Conservation (phyloP, 2,329 filamentous ascomycete species). For the Aspergillus piperis region DNA sequence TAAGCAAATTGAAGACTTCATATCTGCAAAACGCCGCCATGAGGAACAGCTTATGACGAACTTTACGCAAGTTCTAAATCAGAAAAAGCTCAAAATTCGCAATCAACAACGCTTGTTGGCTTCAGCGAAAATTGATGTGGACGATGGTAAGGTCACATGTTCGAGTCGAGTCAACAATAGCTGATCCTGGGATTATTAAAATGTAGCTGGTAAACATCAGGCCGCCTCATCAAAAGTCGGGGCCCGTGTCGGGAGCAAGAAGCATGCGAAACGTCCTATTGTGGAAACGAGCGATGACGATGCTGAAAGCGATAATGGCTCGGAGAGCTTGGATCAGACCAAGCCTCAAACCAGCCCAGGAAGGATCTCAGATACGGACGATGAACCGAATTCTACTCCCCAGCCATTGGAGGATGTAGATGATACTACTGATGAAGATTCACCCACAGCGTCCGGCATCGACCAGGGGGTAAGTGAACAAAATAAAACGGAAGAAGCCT, state of each 20-base stretch:
- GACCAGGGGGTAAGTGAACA: constrained; percentile 4
- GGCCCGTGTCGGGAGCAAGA: constrained; percentile 19
- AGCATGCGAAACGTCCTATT: constrained; percentile 32
- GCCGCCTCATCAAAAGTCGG: constrained; percentile 15
- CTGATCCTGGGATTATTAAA: not conserved
- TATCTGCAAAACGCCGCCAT: constrained; percentile 57
- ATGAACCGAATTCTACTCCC: constrained; percentile 31
- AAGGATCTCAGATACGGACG: constrained; percentile 27
- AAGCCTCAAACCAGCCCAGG: constrained; percentile 8
- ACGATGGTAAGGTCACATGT: constrained; percentile 31
- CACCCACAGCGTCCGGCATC: not conserved
- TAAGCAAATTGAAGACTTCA: constrained; percentile 59
- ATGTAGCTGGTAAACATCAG: constrained; percentile 32
- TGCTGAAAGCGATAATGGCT: constrained; percentile 36
- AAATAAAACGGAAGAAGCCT: not conserved
- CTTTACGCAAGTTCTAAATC: constrained; percentile 60
- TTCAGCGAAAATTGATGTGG: constrained; percentile 49
- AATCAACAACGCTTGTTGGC: constrained; percentile 61
- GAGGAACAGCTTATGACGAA: constrained; percentile 60
- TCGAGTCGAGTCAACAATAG: not conserved
- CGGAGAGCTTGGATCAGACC: constrained; percentile 39
- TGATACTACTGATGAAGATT: constrained; percentile 35
- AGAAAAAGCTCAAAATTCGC: constrained; percentile 66
- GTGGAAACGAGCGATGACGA: constrained; percentile 23
- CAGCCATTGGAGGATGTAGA: constrained; percentile 35